Percentiles rank a stretch among this genome's conserved stretches.
Evolutionary conservation across 257 asterid species (phyloP).

Genomic region (Solanum sitiens): DNA sequence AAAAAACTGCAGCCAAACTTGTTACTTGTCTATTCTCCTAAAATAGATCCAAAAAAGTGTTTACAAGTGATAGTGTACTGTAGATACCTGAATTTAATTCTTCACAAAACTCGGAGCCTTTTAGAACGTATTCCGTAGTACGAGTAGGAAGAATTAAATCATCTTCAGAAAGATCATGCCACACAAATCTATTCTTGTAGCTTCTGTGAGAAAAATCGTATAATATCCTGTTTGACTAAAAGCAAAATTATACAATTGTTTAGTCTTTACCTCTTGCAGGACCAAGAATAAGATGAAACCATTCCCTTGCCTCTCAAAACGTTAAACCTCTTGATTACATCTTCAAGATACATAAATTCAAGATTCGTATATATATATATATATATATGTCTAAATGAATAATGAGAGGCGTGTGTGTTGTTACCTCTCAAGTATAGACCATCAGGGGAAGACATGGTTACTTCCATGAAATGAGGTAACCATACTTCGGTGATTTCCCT

Average conservation of each 20-base stretch:
- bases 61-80: no score
- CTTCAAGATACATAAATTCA: conserved; percentile 22
- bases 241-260: background rate
- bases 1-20: background rate
- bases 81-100: conserved; percentile 35
- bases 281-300: conserved; percentile 93
- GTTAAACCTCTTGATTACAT: conserved; percentile 79
- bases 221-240: background rate
- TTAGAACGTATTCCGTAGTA: conserved; percentile 78
- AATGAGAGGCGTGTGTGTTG: no score
- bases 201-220: conserved; percentile 29
- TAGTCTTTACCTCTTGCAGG: conserved; percentile 86
- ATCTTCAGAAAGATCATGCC: conserved; percentile 89
- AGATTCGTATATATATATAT: background rate
- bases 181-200: conserved; percentile 82
- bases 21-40: background rate
- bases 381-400: background rate
- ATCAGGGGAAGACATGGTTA: conserved; percentile 62
- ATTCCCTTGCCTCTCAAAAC: conserved; percentile 84
- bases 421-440: conserved; percentile 89
- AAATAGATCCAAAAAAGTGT: background rate
- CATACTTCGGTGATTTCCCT: conserved; percentile 73
- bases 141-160: conserved; percentile 83
- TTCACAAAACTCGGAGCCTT: conserved; percentile 89
- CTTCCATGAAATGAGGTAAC: conserved; percentile 99